Evolutionary conservation across 768 basidiomycete species (phyloP), one percentile per base, ranked within the genome.

Genomic region (Phaeotremella fagi): DNA sequence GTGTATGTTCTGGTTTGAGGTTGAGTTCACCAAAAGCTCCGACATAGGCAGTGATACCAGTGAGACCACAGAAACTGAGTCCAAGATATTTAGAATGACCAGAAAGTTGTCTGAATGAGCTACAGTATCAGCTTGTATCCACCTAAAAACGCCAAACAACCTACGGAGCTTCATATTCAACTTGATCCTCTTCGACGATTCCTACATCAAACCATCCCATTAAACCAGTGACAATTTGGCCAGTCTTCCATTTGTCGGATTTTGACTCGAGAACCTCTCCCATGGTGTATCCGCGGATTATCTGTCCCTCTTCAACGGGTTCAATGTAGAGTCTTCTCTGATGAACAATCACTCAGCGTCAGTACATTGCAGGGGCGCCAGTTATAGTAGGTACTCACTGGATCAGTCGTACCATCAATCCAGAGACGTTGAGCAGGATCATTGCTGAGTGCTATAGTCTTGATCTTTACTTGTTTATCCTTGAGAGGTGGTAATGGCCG

Each of bases 341-440:
- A 18, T 31, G 35, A 31, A n/a, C n/a, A n/a, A n/a, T n/a, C n/a
- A n/a, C n/a, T n/a, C n/a, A n/a, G n/a, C n/a, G n/a, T n/a, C n/a
- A n/a, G 14, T 6, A 14, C 24, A 25, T 33, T 12, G n/a, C n/a
- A n/a, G n/a, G n/a, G n/a, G n/a, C n/a, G n/a, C n/a, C n/a, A n/a
- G n/a, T n/a, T n/a, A n/a, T n/a, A n/a, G n/a, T 35, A 7, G 50
- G 28, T 3, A 44, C 59, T 42, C 38, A 45, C 55, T 12, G 54
- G 55, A 25, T 61, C 61, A 24, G 49, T 57, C 27, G 37, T 33
- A 16, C 28, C 45, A 22, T 54, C 50, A 43, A 69, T 63, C 61
- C 64, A 66, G 16, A 43, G 47, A 5, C 64, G 47, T 58, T 66
- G 63, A 18, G 71, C 71, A 0, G 71, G 73, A 35, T 70, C 68